Conservation (phyloP, 2,329 filamentous ascomycete genomes). For the Gremmenia infestans region DNA sequence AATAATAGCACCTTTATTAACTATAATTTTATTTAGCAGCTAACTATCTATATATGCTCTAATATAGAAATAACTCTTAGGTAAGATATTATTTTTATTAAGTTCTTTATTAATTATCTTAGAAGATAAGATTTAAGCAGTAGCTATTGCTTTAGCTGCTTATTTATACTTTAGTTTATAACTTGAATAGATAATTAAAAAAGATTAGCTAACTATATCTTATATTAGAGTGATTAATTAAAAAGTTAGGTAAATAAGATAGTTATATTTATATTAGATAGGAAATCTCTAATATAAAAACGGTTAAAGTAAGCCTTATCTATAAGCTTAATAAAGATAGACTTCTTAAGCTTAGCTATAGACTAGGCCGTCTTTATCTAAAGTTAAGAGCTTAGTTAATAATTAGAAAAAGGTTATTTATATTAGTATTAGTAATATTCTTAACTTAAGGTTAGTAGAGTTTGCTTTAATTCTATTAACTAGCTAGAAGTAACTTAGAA, state of each 20-base stretch:
- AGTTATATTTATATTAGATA: background rate
- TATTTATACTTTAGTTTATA: background rate
- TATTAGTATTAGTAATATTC: too few species aligned
- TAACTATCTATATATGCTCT: background rate
- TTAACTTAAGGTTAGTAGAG: too few species aligned
- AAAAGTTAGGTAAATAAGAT: too few species aligned
- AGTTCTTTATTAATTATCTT: background rate
- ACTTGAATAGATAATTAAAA: background rate
- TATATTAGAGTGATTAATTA: background rate
- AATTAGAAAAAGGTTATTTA: too few species aligned
- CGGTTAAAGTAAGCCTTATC: too few species aligned
- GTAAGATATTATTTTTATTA: background rate
- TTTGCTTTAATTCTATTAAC: too few species aligned
- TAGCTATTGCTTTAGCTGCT: background rate
- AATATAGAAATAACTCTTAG: background rate
- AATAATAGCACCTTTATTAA: background rate
- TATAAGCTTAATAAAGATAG: too few species aligned
- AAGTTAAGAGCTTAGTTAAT: too few species aligned
- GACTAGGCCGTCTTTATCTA: too few species aligned
- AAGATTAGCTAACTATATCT: background rate
- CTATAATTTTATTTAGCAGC: background rate
- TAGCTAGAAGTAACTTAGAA: too few species aligned
- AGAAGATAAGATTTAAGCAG: background rate
- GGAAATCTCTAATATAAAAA: background rate
- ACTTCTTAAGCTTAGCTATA: too few species aligned